Conservation (phyloP, 2,329 filamentous ascomycete species). For the Ceratocystis cacaofunesta region DNA sequence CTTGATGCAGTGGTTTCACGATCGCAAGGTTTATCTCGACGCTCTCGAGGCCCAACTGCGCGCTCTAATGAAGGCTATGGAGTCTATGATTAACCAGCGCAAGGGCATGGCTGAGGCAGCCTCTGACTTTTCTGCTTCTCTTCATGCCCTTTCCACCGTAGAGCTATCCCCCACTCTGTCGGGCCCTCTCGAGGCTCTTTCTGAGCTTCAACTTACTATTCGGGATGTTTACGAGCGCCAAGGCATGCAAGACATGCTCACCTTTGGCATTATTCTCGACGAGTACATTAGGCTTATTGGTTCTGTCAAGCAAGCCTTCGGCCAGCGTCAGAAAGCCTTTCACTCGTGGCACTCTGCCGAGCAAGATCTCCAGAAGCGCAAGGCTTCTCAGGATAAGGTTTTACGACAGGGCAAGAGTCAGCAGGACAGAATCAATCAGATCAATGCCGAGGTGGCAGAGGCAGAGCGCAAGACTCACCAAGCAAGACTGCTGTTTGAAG, state of each 20-base stretch:
- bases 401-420: conserved; percentile 87
- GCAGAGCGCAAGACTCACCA: conserved; percentile 88
- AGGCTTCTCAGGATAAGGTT: conserved; percentile 82
- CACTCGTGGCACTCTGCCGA: conserved; percentile 89
- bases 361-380: conserved; percentile 78
- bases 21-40: conserved; percentile 86
- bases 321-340: conserved; percentile 86
- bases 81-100: conserved; percentile 78
- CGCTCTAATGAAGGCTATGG: conserved; percentile 80
- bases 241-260: conserved; percentile 90
- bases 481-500: conserved; percentile 78
- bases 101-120: conserved; percentile 90
- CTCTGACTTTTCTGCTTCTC: conserved; percentile 78
- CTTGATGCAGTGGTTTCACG: conserved; percentile 72
- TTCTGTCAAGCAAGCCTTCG: conserved; percentile 84
- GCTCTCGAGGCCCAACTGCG: conserved; percentile 85
- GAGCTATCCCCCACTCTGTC: conserved; percentile 83
- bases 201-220: conserved; percentile 85
- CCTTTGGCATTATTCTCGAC: conserved; percentile 91
- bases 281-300: conserved; percentile 96
- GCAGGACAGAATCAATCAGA: conserved; percentile 85
- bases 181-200: conserved; percentile 76
- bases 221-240: conserved; percentile 91
- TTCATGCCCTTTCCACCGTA: conserved; percentile 84
- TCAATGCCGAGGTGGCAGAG: conserved; percentile 85